Conservation (phyloP, 352 stramenopile species). For the Blastocystis sp. region DNA sequence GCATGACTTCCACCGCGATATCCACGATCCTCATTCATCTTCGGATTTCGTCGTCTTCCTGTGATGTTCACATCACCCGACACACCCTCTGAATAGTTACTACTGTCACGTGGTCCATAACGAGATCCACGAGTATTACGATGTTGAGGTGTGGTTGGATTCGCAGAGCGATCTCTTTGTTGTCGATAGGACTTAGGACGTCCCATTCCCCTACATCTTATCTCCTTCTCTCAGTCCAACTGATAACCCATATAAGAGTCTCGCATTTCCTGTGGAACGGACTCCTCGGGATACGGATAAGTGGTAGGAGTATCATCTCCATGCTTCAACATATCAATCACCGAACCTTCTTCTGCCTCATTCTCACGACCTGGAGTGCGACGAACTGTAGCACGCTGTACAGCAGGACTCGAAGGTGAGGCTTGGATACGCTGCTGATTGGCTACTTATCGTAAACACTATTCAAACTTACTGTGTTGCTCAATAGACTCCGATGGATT, state of each 20-base stretch:
- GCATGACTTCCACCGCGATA: not conserved
- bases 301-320: not conserved
- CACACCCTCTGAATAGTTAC: not conserved
- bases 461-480: not conserved
- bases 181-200: not conserved
- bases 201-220: not conserved
- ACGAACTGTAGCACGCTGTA: not conserved
- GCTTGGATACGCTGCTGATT: not conserved
- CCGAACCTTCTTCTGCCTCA: not conserved
- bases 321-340: constrained; percentile 9
- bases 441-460: not conserved
- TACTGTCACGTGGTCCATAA: too few relatives aligned
- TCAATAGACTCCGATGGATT: not conserved
- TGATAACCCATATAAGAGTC: not conserved
- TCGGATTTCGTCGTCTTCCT: not conserved
- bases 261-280: not conserved
- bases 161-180: not conserved
- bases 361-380: not conserved
- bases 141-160: not conserved
- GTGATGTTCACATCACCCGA: not conserved
- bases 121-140: too few relatives aligned
- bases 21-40: not conserved
- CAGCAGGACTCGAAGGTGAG: not conserved
- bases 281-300: not conserved
- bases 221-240: not conserved